Conservation (phyloP, 2,329 filamentous ascomycete species). For the Colletotrichum sp. region DNA sequence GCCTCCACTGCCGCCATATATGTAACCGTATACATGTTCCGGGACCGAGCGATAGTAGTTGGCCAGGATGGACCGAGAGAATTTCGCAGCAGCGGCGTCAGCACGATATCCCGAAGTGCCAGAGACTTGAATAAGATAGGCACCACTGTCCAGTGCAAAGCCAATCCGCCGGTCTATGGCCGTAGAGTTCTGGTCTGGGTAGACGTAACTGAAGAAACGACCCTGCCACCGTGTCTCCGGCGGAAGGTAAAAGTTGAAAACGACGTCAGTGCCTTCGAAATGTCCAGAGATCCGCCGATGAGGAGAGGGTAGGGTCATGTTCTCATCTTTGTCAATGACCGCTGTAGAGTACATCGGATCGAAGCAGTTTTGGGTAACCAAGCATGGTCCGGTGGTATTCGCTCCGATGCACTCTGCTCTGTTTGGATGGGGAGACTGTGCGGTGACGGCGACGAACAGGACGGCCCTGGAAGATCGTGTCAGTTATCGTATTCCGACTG, state of each 20-base stretch:
- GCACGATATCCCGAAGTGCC: constrained; percentile 22
- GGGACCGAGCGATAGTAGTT: constrained; percentile 13
- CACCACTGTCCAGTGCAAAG: constrained; percentile 23
- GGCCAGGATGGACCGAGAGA: constrained; percentile 13
- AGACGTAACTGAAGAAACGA: constrained; percentile 25
- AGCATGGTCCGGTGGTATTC: neutral
- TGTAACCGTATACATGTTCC: constrained; percentile 22
- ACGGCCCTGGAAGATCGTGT: neutral
- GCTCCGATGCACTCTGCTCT: neutral
- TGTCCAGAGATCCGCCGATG: constrained; percentile 23
- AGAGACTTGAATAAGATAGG: constrained; percentile 21
- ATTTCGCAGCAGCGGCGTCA: constrained; percentile 25
- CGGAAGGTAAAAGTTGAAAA: constrained; percentile 27
- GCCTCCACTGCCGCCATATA: constrained; percentile 27
- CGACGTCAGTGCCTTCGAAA: constrained; percentile 21
- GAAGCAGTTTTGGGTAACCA: neutral
- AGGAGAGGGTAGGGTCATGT: neutral
- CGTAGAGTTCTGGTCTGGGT: constrained; percentile 16
- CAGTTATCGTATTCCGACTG: fast-evolving
- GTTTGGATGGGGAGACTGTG: neutral
- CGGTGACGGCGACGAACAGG: neutral
- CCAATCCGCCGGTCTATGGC: constrained; percentile 13
- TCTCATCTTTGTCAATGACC: neutral
- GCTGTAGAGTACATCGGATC: neutral
- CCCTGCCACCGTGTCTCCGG: constrained; percentile 12